Evolutionary conservation across 2,329 filamentous ascomycete species (phyloP).

Genomic region (Ceratocystis colombiana): DNA sequence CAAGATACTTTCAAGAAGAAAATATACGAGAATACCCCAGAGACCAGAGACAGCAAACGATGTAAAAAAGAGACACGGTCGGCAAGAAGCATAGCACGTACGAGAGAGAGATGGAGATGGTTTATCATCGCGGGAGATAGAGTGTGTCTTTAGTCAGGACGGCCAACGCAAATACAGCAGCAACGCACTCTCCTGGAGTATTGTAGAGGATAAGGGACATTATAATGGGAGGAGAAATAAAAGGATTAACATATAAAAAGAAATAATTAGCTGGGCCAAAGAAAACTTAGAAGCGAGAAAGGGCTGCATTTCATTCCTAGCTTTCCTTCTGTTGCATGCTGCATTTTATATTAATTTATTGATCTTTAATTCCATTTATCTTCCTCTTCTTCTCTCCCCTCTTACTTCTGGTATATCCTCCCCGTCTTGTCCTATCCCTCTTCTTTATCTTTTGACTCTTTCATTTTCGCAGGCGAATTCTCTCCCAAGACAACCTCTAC

Average conservation of each 20-base stretch:
- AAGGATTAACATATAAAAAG: neutral
- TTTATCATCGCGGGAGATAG: neutral
- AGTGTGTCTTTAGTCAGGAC: neutral
- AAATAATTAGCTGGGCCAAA: neutral
- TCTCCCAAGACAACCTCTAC: no score
- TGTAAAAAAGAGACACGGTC: neutral
- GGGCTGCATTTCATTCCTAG: neutral
- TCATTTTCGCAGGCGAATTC: no score
- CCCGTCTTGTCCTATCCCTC: neutral
- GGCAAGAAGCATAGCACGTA: no score
- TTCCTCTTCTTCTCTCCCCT: neutral
- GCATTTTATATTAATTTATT: neutral
- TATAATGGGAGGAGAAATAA: neutral
- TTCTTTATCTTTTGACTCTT: neutral
- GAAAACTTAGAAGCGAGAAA: neutral
- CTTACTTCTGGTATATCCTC: neutral
- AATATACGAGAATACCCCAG: neutral
- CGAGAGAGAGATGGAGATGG: no score
- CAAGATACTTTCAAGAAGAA: neutral
- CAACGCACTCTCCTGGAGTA: neutral
- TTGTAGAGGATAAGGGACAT: no score
- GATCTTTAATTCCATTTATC: neutral
- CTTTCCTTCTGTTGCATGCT: neutral
- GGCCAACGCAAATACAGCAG: neutral
- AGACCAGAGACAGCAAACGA: neutral